Evolutionary conservation across 208 protist genomes (phyloP).

Genomic region (Tritrichomonas foetus): DNA sequence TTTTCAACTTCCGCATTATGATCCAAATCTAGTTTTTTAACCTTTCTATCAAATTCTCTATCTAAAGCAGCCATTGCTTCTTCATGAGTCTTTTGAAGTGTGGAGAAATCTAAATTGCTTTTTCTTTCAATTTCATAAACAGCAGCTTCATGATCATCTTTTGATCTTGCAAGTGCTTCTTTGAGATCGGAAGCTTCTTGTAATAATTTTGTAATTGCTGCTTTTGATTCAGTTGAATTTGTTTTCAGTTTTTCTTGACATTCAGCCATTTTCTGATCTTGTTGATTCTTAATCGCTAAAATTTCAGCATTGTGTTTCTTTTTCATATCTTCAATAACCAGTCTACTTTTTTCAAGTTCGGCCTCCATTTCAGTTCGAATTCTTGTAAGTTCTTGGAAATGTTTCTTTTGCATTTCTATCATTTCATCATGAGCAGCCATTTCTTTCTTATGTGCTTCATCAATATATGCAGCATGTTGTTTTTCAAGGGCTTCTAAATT

Average conservation of each 20-base stretch:
- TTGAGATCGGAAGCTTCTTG: neutral
- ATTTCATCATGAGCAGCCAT: neutral
- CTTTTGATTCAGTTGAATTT: neutral
- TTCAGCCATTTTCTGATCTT: neutral
- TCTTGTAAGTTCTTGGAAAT: neutral
- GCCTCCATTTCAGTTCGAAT: neutral
- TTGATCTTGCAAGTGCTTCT: neutral
- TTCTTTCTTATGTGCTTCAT: neutral
- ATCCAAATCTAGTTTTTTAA: neutral
- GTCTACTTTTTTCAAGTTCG: neutral
- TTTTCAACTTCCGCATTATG: neutral
- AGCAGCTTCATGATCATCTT: neutral
- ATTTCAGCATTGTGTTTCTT: neutral
- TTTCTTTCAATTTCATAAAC: neutral
- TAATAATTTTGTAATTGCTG: neutral
- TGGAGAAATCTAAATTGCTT: neutral
- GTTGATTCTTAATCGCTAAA: neutral
- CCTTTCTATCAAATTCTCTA: neutral
- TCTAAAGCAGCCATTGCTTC: neutral
- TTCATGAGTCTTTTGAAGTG: neutral
- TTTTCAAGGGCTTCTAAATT: neutral
- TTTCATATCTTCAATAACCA: neutral
- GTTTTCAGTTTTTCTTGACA: neutral
- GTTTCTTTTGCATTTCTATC: constrained; percentile 34
- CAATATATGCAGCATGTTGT: neutral